Evolutionary conservation across 805 yeast genomes (phyloP), one percentile per base, ranked within the genome.

Genomic region (Nakazawaea wickerhamii): DNA sequence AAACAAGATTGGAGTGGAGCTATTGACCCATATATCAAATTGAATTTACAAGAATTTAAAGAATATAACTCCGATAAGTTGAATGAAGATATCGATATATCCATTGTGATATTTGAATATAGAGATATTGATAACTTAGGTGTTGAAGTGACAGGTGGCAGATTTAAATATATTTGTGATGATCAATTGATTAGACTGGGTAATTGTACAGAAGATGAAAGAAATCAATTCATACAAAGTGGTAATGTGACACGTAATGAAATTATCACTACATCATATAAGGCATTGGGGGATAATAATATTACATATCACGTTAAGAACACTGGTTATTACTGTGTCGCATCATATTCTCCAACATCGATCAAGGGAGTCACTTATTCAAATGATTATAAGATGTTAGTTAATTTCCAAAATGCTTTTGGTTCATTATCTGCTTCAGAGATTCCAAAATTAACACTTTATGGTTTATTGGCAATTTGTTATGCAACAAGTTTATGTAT

Each of bases 251-350:
- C 64, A 15, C 68, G 71, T 46, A 71, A 81, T 25, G 73, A 76
- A 32, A 73, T 90, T 17, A 61, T 73, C 54, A 74, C 87, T 0
- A 68, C 76, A 26, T 66, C 69, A 34, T 64, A 88, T 51, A 67
- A 71, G 20, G 67, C 73, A 4, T 63, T 73, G 37, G 91, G 91
- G 3, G 68, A 74, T 22, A 77, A 78, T 33, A 75, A 77, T 33
- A 61, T 81, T 45, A 69, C 73, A 30, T 93, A 89, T 55, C 68
- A 69, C 4, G 77, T 93, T 34, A 66, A 70, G 44, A 70, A 73
- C 45, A 88, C 98, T 1, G 98, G 98, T 5, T 93, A 84, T 61
- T 93, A 90, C 64, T 93, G 99, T 68, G 84, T 91, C 32, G 80
- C 89, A 2, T 82, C 95, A 0, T 78, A 69, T 50, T 70, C 78